Base-by-base conservation (phyloP, 2,329 filamentous ascomycete genomes). In the Venturia carpophila region DNA sequence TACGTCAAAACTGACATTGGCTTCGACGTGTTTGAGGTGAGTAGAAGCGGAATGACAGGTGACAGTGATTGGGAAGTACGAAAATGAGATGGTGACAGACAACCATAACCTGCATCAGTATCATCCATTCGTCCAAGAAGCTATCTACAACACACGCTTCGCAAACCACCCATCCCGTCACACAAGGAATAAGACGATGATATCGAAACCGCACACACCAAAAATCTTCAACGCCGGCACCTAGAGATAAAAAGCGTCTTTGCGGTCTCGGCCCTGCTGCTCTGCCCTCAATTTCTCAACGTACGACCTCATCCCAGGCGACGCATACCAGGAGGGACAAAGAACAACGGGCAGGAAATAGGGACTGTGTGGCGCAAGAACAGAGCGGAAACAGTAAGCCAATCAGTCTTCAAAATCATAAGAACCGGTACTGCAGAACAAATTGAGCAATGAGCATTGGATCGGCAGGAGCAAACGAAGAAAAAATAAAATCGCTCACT, bases 101-200 rank as follows among this genome's bases (percentile, higher is more conserved):
- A 27, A 52, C 24, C 47, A 37, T 37, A 37, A 34, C 15, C 52
- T 10, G 52, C 30, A 58, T 58, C 24, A 34, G 30, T 27, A n/a
- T 37, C 52, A 21, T 58, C 52, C 52, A 58, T 58, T 58, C 52
- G 52, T 58, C 52, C 52, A 34, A 37, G 9, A 55, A 58, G 30
- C 52, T 58, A 39, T 9, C 52, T 58, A 58, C 52, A 15, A n/a
- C 27, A 58, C 17, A 37, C 52, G 30, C 52, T 58, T 15, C 49
- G 9, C 24, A 27, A 52, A 27, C 21, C 47, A 27, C 47, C 24
- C 47, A 34, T 27, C 30, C 52, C 34, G n/a, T 13, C 52, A n/a
- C n/a, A 58, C 15, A 58, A 58, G 30, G 17, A 27, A 19, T n/a
- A 37, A 37, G 52, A 37, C 30, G 52, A 58, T 39, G 5, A 58